Base-by-base conservation (phyloP, 2,329 filamentous ascomycete genomes). In the Apiospora hydei region DNA sequence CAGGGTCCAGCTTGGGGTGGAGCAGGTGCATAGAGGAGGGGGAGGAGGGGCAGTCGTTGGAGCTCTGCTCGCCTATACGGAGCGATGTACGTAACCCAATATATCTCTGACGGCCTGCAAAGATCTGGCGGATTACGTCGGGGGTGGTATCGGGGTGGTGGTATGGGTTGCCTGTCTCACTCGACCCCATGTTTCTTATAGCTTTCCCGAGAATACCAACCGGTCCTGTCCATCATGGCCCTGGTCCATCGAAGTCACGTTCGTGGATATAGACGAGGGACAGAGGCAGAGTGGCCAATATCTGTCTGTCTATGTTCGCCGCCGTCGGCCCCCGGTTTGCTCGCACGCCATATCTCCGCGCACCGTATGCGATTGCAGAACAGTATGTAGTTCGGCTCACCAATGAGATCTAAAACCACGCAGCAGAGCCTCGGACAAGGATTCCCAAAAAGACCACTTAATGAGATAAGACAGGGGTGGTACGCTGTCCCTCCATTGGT, bases 71-170 rank as follows among this genome's bases (percentile, higher is more conserved):
- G 57, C 57, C 57, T 64, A 64, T n/a, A 64, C 57, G 21, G 57
- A 41, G 34, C 57, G 1, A 41, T 64, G 57, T 64, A 64, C 57
- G 57, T 64, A 64, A 41, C 57, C 57, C 34, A 64, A 64, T 64
- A 64, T 64, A 64, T 64, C 57, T 41, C 57, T 64, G 57, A 64
- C 57, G 34, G 57, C 21, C 30, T 64, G 57, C 30, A 30, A 64
- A 64, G 57, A 64, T 64, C 57, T 64, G 57, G 21, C 57, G 57
- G 34, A 64, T 64, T 64, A 24, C 57, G 57, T 64, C 57, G 57
- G 57, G 30, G 46, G 21, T n/a, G 21, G 46, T 21, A 49, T 49
- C 7, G 46, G 8, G 26, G 16, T 13, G 14, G 24, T 30, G 51
- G 51, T 30, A 26, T 53, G 51, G 24, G 11, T 21, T 57, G 26